These are phyloP conservation scores for Trichoderma atrobrunneum DNA, from an alignment of 2,329 filamentous ascomycete species.

Conservation along the genomic window DNA sequence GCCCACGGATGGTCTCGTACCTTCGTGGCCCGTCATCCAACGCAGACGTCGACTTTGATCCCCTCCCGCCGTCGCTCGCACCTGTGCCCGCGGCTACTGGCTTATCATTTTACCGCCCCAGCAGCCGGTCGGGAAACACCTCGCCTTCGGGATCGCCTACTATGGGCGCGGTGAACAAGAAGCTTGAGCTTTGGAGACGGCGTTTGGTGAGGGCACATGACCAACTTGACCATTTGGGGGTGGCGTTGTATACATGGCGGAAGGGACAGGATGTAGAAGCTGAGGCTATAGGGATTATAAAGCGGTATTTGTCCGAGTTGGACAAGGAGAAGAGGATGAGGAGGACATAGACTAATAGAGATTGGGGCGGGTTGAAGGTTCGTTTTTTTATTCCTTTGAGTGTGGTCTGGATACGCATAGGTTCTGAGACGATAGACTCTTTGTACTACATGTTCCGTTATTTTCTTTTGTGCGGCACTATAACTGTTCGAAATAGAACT, in stretches of 20 bases:
- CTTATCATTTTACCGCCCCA: constrained; percentile 27
- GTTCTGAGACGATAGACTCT: background rate
- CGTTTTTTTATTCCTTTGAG: background rate
- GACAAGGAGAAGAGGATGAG: constrained; percentile 23
- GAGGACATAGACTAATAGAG: background rate
- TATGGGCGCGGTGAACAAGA: constrained; percentile 55
- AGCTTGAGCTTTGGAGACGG: constrained; percentile 69
- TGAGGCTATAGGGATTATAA: constrained; percentile 64
- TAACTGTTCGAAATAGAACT: background rate
- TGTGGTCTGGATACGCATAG: background rate
- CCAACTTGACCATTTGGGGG: constrained; percentile 60
- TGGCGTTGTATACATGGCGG: constrained; percentile 70
- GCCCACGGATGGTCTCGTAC: constrained; percentile 31
- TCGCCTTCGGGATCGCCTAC: constrained; percentile 38
- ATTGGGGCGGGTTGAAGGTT: background rate
- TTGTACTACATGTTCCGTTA: background rate
- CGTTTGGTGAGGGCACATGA: constrained; percentile 65
- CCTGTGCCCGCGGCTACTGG: constrained; percentile 21
- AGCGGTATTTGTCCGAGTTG: constrained; percentile 49
- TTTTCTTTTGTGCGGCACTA: background rate
- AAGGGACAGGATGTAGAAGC: constrained; percentile 66
- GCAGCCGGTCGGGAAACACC: constrained; percentile 31
- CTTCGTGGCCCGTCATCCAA: constrained; percentile 36
- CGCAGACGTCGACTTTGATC: constrained; percentile 43
- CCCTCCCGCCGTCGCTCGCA: constrained; percentile 35